Evolutionary conservation across 768 basidiomycete species (phyloP), one percentile per base, ranked within the genome.

Genomic region (Podaxis sp.): DNA sequence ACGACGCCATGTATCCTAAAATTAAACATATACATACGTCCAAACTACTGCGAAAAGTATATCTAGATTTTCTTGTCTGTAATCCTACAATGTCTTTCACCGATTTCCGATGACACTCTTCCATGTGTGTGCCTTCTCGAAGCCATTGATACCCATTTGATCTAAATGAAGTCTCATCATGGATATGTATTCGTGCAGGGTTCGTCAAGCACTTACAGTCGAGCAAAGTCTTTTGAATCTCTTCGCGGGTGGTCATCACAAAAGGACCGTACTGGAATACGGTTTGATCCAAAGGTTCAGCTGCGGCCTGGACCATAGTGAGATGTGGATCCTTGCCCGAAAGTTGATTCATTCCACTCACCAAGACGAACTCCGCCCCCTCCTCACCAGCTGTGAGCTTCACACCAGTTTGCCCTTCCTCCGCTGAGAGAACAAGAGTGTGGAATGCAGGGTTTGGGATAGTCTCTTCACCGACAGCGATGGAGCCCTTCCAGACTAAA

Each of bases 51-150:
- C 12, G 19, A 25, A 46, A 25, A 27, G 19, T 25, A 15, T 4
- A 50, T 50, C 25, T 50, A 25, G 8, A 50, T 27, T 2, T 13
- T 46, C 24, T 22, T 27, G 22, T n/a, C 47, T n/a, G 25, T 24
- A 50, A 27, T 15, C 41, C n/a, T 47, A 8, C 19, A 37, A 13
- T 13, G 11, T 41, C 25, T 57, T 22, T 64, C 70, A 75, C 65
- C 75, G 66, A 55, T 79, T 73, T 55, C 84, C 94, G 67, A 95
- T 94, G 71, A 88, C 80, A 68, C 91, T 93, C 76, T 88, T 84
- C 96, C 96, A 98, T 15, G 79, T 87, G 65, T 86, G 88, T 6
- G 88, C 95, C 66, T 86, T 88, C 75, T 98, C 96, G 72, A 98
- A 98, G 3, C 96, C 96, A 70, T 98, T 97, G 66, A 69, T 75